Evolutionary conservation across 768 basidiomycete species (phyloP).

Genomic region (Cubamyces lactineus): DNA sequence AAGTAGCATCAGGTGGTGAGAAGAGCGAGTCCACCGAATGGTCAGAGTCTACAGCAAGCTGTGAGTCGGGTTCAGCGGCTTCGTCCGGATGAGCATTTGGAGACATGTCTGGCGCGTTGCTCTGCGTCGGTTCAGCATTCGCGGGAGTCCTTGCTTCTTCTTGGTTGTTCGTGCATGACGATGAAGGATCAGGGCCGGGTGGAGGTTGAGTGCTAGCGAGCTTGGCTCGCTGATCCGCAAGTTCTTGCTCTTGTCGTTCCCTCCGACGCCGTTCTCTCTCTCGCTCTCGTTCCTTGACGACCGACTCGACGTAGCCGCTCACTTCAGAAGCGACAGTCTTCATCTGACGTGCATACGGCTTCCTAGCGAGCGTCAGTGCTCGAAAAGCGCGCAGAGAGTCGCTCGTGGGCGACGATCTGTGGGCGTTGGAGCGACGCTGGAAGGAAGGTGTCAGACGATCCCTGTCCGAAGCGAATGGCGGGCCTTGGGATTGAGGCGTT

Average conservation of each 20-base stretch:
- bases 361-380: conserved; percentile 47
- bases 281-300: conserved; percentile 75
- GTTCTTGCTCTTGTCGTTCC: conserved; percentile 55
- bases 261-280: conserved; percentile 75
- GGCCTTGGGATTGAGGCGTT: conserved; percentile 3
- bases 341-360: conserved; percentile 48
- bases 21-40: conserved; percentile 27
- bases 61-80: conserved; percentile 8
- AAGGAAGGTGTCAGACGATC: conserved; percentile 31
- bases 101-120: background rate
- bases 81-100: background rate
- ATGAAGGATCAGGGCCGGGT: background rate
- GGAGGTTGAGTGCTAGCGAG: conserved; percentile 6
- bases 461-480: background rate
- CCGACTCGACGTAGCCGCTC: conserved; percentile 71
- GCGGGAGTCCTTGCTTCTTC: background rate
- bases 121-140: background rate
- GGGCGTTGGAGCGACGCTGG: conserved; percentile 36
- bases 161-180: background rate
- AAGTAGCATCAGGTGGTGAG: conserved; percentile 22
- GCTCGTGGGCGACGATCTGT: conserved; percentile 38
- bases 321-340: conserved; percentile 61
- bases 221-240: conserved; percentile 15
- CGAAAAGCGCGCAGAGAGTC: conserved; percentile 50
- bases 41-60: conserved; percentile 8